Evolutionary conservation across 768 basidiomycete genomes (phyloP).

Genomic region (Mycena epipterygia): DNA sequence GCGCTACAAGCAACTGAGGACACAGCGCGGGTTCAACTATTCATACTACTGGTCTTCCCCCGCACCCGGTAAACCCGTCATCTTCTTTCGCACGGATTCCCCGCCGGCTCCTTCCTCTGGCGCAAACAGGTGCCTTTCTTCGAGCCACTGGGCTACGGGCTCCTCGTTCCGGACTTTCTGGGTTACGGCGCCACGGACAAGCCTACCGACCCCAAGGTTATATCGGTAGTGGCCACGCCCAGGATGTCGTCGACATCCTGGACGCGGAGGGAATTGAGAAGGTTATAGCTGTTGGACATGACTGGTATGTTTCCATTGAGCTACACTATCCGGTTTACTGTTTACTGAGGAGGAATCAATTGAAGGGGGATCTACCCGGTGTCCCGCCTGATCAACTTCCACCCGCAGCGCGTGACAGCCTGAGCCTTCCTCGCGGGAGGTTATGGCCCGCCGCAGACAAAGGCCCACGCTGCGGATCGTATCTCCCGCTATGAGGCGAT

Average conservation of each 20-base stretch:
- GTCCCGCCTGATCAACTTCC: slow-evolving; percentile 52
- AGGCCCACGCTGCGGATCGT: slow-evolving; percentile 27
- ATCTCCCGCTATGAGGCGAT: slow-evolving; percentile 29
- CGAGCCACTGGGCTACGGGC: slow-evolving; percentile 53
- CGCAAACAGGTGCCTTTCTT: slow-evolving; percentile 55
- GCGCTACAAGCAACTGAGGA: slow-evolving; percentile 32
- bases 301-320: slow-evolving; percentile 40
- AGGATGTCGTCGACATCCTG: slow-evolving; percentile 59
- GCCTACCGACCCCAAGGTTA: slow-evolving; percentile 56
- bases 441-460: slow-evolving; percentile 47
- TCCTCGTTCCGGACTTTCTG: slow-evolving; percentile 66
- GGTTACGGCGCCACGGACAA: slow-evolving; percentile 67
- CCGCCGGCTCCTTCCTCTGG: slow-evolving; percentile 58
- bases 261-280: slow-evolving; percentile 49
- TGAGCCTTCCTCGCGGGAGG: slow-evolving; percentile 56
- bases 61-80: slow-evolving; percentile 45
- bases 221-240: slow-evolving; percentile 46
- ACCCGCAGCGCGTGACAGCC: slow-evolving; percentile 55
- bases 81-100: slow-evolving; percentile 65
- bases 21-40: slow-evolving; percentile 53
- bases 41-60: slow-evolving; percentile 36
- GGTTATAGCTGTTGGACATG: slow-evolving; percentile 57
- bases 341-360: neutral
- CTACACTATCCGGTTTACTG: neutral
- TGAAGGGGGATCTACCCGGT: slow-evolving; percentile 52